phyloP scores from a whole-genome alignment of 371 early-diverging fungal genomes.

The Mycotypha africana region DNA sequence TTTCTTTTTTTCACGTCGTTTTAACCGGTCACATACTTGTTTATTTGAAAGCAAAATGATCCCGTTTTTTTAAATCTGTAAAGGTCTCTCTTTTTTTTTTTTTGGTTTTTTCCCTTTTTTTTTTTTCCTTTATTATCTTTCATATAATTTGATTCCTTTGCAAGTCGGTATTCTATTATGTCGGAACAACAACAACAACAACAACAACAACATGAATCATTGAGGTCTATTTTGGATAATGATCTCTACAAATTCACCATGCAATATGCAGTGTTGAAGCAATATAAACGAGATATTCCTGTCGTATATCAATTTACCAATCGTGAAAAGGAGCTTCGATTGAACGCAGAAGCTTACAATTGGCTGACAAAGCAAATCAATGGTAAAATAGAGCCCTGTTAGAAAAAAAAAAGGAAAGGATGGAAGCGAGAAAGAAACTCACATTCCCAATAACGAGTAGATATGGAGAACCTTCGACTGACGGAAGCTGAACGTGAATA shows the following conservation, averaged over 20 bases:
- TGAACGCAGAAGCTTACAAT: constrained; percentile 39
- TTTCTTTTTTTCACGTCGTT: too few relatives aligned
- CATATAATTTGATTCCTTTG: too few relatives aligned
- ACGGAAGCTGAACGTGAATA: constrained; percentile 51
- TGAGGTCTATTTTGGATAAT: constrained; percentile 62
- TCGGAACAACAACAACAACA: too few relatives aligned
- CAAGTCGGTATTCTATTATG: too few relatives aligned
- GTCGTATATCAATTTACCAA: constrained; percentile 70
- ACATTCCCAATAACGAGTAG: constrained; percentile 10
- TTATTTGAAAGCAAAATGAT: too few relatives aligned
- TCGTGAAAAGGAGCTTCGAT: constrained; percentile 39
- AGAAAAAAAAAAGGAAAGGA: neutral
- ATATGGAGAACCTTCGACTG: constrained; percentile 31
- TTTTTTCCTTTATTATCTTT: too few relatives aligned
- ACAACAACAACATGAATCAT: constrained; percentile 26
- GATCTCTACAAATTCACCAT: constrained; percentile 81
- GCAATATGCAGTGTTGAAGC: constrained; percentile 72
- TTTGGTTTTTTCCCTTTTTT: too few relatives aligned
- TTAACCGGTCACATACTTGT: too few relatives aligned
- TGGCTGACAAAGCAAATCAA: constrained; percentile 46
- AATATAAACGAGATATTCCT: constrained; percentile 59
- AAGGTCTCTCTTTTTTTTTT: too few relatives aligned
- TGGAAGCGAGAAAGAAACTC: neutral
- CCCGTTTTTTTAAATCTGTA: too few relatives aligned
- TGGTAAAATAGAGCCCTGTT: constrained; percentile 18